A percentile compares a stretch with the other conserved stretches of the same genome.
These are phyloP conservation scores for Coemansia sp. DNA, from an alignment of 371 early-diverging fungal genomes.

Conservation along the genomic window DNA sequence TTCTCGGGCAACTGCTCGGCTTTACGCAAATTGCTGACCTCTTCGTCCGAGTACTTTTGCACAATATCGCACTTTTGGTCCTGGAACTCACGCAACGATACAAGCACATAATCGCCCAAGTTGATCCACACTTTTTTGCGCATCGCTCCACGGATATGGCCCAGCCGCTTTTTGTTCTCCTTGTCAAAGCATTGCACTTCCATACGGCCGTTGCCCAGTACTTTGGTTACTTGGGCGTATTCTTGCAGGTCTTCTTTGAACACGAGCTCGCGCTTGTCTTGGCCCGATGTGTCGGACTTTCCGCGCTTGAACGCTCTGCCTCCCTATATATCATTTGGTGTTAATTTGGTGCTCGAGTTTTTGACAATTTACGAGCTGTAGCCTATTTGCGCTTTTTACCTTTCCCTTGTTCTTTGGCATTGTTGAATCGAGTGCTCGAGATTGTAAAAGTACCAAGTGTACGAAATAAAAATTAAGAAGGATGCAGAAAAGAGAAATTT, in stretches of 20 bases:
- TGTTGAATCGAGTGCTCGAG: not conserved
- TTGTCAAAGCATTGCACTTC: constrained; percentile 95
- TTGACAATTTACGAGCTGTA: too few species aligned
- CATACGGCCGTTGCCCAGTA: constrained; percentile 97
- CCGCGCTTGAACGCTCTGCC: constrained; percentile 96
- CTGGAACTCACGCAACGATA: constrained; percentile 95
- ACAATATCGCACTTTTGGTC: constrained; percentile 97
- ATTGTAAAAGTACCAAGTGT: too few species aligned
- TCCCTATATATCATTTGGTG: constrained; percentile 61
- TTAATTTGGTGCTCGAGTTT: not conserved
- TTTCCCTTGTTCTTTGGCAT: constrained; percentile 92
- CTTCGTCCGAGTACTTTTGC: constrained; percentile 96
- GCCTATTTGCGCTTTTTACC: constrained; percentile 37
- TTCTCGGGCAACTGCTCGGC: constrained; percentile 97
- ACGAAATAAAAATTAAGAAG: not conserved
- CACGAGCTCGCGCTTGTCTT: constrained; percentile 90
- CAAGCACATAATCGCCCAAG: constrained; percentile 93
- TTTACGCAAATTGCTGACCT: constrained; percentile 94
- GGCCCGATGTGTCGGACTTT: constrained; percentile 91
- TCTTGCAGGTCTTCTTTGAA: constrained; percentile 97
- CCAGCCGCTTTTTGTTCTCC: constrained; percentile 84
- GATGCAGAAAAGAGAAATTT: constrained; percentile 1
- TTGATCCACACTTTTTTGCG: constrained; percentile 97
- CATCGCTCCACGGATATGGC: constrained; percentile 97
- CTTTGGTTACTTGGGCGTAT: constrained; percentile 92